Percentiles rank a stretch among this genome's conserved stretches.
These are phyloP conservation scores for Esteya vermicola DNA, from an alignment of 2,329 filamentous ascomycete genomes.

Conservation along the genomic window DNA sequence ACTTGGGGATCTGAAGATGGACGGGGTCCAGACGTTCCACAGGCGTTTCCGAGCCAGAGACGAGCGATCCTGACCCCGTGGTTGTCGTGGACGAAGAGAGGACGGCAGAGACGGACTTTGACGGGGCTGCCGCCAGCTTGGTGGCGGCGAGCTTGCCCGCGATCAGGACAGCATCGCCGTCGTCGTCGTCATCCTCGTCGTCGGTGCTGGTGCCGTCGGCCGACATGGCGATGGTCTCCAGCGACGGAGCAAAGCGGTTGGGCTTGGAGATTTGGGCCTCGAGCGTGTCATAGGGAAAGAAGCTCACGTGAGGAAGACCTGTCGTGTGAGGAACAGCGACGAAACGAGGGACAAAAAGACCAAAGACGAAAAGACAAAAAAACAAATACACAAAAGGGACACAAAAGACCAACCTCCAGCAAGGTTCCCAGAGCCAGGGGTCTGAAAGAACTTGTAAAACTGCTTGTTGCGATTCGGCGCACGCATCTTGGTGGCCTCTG, in stretches of 20 bases:
- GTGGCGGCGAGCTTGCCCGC: conserved; percentile 19
- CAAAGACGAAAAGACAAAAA: background rate
- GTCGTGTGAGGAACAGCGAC: background rate
- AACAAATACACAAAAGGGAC: background rate
- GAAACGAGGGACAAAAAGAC: background rate
- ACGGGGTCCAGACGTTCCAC: conserved; percentile 19
- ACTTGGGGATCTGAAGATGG: conserved; percentile 60
- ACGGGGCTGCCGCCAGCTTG: background rate
- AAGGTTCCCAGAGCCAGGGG: conserved; percentile 47
- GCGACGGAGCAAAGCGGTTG: conserved; percentile 57
- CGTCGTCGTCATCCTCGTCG: conserved; percentile 15
- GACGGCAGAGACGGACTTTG: conserved; percentile 10
- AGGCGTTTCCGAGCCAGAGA: too few relatives aligned
- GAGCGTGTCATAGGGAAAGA: conserved; percentile 85
- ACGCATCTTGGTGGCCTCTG: conserved; percentile 51
- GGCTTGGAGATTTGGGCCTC: conserved; percentile 67
- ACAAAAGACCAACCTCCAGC: conserved; percentile 36
- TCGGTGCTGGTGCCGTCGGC: conserved; percentile 19
- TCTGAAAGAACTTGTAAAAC: conserved; percentile 73
- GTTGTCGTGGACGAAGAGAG: conserved; percentile 11
- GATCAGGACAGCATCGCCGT: conserved; percentile 24
- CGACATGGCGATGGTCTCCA: conserved; percentile 39
- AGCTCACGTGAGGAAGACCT: conserved; percentile 68
- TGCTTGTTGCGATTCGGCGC: conserved; percentile 55
- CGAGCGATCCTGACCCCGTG: background rate